phyloP scores from a whole-genome alignment of 768 basidiomycete genomes.

The Multifurca ochricompacta region DNA sequence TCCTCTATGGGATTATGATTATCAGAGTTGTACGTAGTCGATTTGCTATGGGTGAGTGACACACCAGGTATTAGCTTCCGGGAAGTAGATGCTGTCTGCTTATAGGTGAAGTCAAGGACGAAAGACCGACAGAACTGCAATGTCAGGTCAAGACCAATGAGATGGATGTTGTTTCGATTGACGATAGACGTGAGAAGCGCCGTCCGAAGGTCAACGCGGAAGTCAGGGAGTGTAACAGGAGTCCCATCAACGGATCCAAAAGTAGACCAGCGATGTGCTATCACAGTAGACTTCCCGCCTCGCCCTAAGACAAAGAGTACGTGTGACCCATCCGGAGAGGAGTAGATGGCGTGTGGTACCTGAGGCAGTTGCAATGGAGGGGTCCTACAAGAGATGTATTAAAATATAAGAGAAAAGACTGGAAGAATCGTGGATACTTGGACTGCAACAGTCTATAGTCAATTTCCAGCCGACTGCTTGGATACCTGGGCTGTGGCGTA shows the following conservation, averaged over 20 bases:
- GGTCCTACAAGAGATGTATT: constrained; percentile 31
- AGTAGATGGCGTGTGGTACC: constrained; percentile 32
- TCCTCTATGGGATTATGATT: no score
- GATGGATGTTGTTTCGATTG: constrained; percentile 35
- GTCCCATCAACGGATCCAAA: constrained; percentile 46
- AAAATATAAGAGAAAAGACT: background rate
- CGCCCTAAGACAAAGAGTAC: constrained; percentile 31
- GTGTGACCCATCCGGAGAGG: constrained; percentile 51
- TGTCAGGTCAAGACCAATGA: constrained; percentile 34
- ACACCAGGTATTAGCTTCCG: no score
- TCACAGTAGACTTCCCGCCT: constrained; percentile 20
- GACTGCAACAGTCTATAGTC: no score
- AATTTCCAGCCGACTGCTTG: no score
- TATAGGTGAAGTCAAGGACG: constrained; percentile 44
- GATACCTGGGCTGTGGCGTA: no score
- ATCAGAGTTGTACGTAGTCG: no score
- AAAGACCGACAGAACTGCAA: constrained; percentile 35
- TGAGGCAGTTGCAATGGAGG: constrained; percentile 35
- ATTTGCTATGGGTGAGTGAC: no score
- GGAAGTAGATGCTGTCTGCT: no score
- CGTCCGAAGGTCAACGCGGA: constrained; percentile 19
- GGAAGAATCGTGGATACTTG: constrained; percentile 29
- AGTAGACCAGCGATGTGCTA: constrained; percentile 47
- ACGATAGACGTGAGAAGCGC: constrained; percentile 40
- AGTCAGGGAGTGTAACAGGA: constrained; percentile 27